Evolutionary conservation across 768 basidiomycete species (phyloP), one percentile per base, ranked within the genome.

Genomic region (Termitomyces sp.): DNA sequence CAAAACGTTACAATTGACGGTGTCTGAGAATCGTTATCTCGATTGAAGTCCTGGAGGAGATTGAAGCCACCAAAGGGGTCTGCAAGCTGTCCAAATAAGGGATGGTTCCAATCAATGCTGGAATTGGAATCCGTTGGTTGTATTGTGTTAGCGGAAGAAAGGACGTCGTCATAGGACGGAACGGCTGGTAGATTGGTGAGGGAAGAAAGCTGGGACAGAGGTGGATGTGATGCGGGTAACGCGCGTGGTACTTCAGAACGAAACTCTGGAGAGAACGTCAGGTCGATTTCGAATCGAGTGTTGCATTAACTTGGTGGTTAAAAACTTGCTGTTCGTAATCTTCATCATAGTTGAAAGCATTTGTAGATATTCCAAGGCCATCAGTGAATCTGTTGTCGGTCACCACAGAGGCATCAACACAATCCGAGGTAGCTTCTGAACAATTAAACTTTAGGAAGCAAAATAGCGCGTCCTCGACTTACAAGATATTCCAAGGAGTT

Each of bases 331-430:
- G 42, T n/a, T 62, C 61, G n/a, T 39, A 55, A 53, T 58, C 48
- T 42, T 58, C 61, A 15, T 54, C 53, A n/a, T 55, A 54, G n/a
- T 59, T 31, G 22, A 55, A 58, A 30, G 18, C 12, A 36, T 59
- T 54, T 15, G 54, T 55, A 0, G 51, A 39, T 39, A 52, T 52
- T 27, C 39, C 16, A 9, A 39, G 36, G 11, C 24, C 36, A 18
- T 39, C 16, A 16, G 22, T 39, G 3, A 27, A 39, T 18, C 2
- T 11, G 24, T 37, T 11, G 9, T 39, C 16, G 8, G 36, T 27
- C 15, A 16, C 15, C 49, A 22, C 13, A 33, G 33, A 30, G 4
- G 11, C n/a, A 34, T 50, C 20, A 3, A 36, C 13, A 13, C 20
- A 7, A 36, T 36, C 34, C 4, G 22, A 24, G 2, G 15, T 7